These are phyloP conservation scores for Aspergillus pseudoterreus DNA, from an alignment of 2,329 filamentous ascomycete genomes.

Conservation along the genomic window DNA sequence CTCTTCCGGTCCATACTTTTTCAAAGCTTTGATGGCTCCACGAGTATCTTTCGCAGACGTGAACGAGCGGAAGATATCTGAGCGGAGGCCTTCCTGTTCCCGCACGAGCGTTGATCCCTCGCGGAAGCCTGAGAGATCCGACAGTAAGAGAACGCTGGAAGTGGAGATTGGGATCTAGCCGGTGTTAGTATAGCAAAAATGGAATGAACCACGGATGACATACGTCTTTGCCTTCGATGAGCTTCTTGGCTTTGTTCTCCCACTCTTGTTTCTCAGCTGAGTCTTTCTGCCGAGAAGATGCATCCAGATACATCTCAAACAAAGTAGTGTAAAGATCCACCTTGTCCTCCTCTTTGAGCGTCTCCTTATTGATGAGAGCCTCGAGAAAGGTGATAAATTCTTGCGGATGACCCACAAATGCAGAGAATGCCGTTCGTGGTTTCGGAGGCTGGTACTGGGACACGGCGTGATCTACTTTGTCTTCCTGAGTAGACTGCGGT, in stretches of 20 bases:
- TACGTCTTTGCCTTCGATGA: constrained; percentile 76
- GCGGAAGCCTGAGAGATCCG: constrained; percentile 83
- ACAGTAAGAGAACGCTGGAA: constrained; percentile 88
- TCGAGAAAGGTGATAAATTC: constrained; percentile 93
- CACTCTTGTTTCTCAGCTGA: constrained; percentile 67
- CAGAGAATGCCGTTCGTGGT: constrained; percentile 87
- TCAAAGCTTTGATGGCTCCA: constrained; percentile 82
- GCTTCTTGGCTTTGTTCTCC: constrained; percentile 84
- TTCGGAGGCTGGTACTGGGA: constrained; percentile 72
- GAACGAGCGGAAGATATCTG: constrained; percentile 96
- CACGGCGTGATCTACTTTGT: constrained; percentile 34
- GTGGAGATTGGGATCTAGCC: constrained; percentile 73
- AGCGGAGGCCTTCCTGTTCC: constrained; percentile 85
- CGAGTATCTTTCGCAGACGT: constrained; percentile 87
- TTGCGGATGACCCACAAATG: constrained; percentile 88
- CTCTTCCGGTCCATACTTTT: constrained; percentile 87
- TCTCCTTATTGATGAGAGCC: constrained; percentile 71
- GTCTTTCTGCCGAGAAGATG: constrained; percentile 71
- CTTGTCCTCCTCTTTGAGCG: constrained; percentile 69
- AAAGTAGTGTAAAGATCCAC: constrained; percentile 89
- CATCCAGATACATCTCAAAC: constrained; percentile 97
- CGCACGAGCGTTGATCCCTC: constrained; percentile 90
- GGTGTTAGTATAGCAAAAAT: constrained; percentile 9
- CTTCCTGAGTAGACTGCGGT: constrained; percentile 21
- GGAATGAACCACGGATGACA: constrained; percentile 6